Evolutionary conservation across 164 flowering plant species (phyloP).

Genomic region (Echeveria elegans): DNA sequence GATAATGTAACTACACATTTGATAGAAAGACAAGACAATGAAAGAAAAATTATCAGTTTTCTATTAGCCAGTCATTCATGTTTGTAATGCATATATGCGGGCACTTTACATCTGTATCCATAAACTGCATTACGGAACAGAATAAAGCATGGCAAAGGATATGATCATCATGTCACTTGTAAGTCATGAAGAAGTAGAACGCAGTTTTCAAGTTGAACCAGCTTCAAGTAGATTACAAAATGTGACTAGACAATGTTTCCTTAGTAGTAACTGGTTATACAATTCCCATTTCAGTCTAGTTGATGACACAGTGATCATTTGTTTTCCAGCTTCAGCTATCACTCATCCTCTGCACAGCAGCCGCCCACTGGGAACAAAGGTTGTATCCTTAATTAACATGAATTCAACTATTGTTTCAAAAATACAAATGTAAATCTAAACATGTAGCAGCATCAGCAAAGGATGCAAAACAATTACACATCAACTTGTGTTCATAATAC

Average conservation of each 20-base stretch:
- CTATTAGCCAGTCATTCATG: neutral
- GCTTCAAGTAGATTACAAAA: neutral
- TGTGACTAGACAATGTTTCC: slow-evolving; percentile 6
- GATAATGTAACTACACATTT: neutral
- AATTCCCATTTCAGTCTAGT: too few species aligned
- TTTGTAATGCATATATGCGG: neutral
- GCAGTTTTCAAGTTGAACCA: neutral
- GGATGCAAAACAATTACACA: neutral
- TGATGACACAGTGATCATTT: neutral
- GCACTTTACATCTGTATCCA: neutral
- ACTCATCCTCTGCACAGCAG: neutral
- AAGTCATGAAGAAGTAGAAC: neutral
- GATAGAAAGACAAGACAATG: neutral
- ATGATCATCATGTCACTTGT: neutral
- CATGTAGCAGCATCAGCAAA: too few species aligned
- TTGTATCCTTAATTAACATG: neutral
- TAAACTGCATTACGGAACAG: neutral
- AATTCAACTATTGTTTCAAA: neutral
- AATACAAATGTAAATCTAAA: neutral
- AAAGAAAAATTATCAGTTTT: neutral
- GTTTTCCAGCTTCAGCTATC: slow-evolving; percentile 3
- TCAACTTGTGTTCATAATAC: neutral
- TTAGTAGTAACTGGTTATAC: too few species aligned
- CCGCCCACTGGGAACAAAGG: neutral
- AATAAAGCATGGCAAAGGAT: neutral